Conservation (phyloP, 192 early-diverging fungal species). For the Chytriomyces sp. region DNA sequence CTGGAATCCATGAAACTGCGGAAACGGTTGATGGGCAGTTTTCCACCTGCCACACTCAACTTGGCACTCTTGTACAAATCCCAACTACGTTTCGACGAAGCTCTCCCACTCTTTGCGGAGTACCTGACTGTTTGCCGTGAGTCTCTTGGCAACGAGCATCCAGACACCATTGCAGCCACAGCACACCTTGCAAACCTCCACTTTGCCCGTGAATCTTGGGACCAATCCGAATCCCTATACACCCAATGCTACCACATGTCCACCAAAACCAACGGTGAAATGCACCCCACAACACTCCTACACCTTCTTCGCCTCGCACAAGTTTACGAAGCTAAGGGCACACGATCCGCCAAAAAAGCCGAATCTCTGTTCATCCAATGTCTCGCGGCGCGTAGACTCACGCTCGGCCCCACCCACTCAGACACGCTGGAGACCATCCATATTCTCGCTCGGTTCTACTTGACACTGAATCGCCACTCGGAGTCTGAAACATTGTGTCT, state of each 20-base stretch:
- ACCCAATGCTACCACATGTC: not conserved
- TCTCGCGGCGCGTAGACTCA: too few relatives aligned
- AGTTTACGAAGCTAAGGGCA: too few relatives aligned
- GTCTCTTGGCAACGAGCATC: not conserved
- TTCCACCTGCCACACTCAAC: not conserved
- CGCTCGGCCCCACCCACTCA: not conserved
- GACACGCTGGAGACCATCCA: not conserved
- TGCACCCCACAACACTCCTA: too few relatives aligned
- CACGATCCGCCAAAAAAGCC: too few relatives aligned
- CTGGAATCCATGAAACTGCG: slow-evolving; percentile 1
- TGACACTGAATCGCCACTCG: not conserved
- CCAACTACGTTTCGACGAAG: not conserved
- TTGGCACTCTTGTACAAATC: not conserved
- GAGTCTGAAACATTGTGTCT: not conserved
- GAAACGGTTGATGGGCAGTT: not conserved
- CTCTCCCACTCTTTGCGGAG: not conserved
- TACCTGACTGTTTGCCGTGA: not conserved
- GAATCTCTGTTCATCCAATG: too few relatives aligned
- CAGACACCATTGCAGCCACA: not conserved
- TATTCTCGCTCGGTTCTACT: not conserved
- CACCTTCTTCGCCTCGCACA: too few relatives aligned
- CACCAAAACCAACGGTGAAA: not conserved
- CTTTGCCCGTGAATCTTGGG: not conserved
- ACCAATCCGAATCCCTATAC: not conserved
- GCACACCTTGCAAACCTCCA: not conserved